Evolutionary conservation across 352 stramenopile species (phyloP).

Genomic region (Pythium pyrilobum): DNA sequence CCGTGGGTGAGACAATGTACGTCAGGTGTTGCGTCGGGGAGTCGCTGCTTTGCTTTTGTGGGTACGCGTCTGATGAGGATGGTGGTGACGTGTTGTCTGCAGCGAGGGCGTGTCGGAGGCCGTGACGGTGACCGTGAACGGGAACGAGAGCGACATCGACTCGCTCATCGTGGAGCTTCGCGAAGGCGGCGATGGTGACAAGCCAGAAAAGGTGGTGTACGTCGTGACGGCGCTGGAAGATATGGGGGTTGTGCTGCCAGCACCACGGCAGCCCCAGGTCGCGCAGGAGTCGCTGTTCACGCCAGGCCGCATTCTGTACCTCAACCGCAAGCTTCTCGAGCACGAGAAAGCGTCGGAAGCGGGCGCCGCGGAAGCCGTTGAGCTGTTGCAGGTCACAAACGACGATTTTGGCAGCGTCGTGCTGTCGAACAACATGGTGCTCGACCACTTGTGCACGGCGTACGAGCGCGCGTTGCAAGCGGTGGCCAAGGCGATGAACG

Average conservation of each 20-base stretch:
- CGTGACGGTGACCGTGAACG: slow-evolving; percentile 46
- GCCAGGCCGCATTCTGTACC: slow-evolving; percentile 63
- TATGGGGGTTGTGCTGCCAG: slow-evolving; percentile 38
- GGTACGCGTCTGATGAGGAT: too few species aligned
- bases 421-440: slow-evolving; percentile 79
- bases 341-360: not conserved
- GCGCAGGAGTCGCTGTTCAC: slow-evolving; percentile 58
- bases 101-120: slow-evolving; percentile 36
- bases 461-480: slow-evolving; percentile 61
- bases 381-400: slow-evolving; percentile 57
- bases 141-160: slow-evolving; percentile 51
- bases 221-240: slow-evolving; percentile 32
- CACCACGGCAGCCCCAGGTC: too few species aligned
- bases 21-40: too few species aligned
- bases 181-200: too few species aligned
- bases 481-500: slow-evolving; percentile 1
- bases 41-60: too few species aligned
- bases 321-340: slow-evolving; percentile 36
- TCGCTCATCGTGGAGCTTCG: too few species aligned
- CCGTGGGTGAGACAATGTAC: slow-evolving; percentile 56
- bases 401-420: slow-evolving; percentile 69
- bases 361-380: slow-evolving; percentile 31
- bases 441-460: slow-evolving; percentile 81
- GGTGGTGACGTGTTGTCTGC: too few species aligned
- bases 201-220: too few species aligned